Evolutionary conservation across 192 early-diverging fungal species (phyloP), one percentile per base, ranked within the genome.

Genomic region (Pilobolus umbonatus): DNA sequence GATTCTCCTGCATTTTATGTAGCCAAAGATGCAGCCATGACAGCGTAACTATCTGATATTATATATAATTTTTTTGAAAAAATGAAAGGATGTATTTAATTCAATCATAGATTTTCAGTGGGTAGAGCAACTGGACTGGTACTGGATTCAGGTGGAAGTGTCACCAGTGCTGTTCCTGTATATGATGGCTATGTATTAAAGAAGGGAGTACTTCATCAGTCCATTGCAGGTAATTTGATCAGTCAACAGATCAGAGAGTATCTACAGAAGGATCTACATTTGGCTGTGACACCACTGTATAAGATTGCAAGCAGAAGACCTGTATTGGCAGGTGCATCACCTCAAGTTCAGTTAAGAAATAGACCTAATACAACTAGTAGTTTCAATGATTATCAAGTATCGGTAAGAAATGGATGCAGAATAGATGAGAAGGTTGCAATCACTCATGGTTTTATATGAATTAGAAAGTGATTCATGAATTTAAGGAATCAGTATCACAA

Each of bases 151-250:
- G 97, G 97, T 10, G 92, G 86, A 60, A 75, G 84, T 39, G 82
- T 75, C 45, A 91, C 92, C 1, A 95, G 91, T 57, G 93, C 85
- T 5, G 87, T 92, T 2, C 94, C 97, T 19, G 97, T 99, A 5
- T 89, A 87, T 64, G 97, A 99, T 61, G 97, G 97, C 31, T 98
- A 88, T 64, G 91, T 94, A 8, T 69, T 99, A 40, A 93, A 93
- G 64, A 95, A 97, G 78, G 73, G 78, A 26, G 80, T 81, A 28
- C 75, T 90, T 42, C 75, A 81, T 43, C 84, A 89, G 58, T 66
- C 78, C 12, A 62, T 93, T 45, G 95, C 82, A 34, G 96, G 95
- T 30, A 86, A 96, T 68, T 75, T 88, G 8, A 55, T 98, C 0
- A 89, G 91, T 11, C 67, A 81, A 34, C 89, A 95, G 67, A 84